A percentile compares a stretch with the other conserved stretches of the same genome.
Conservation (phyloP, 2,329 filamentous ascomycete species). For the Alternaria burnsii region DNA sequence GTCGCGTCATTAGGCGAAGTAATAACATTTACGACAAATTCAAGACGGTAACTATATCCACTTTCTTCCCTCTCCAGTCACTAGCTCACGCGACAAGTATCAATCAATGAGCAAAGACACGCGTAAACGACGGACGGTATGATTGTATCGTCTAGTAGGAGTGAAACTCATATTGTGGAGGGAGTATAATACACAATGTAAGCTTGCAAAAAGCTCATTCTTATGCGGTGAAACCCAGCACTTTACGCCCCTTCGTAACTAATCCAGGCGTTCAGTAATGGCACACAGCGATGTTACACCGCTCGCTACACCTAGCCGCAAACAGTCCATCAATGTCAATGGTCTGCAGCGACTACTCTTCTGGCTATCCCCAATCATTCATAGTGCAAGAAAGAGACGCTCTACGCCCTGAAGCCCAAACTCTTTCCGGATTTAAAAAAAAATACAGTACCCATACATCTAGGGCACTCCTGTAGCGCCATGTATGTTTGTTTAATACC, state of each 20-base stretch:
- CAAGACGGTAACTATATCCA: background rate
- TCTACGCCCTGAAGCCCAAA: background rate
- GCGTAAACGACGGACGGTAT: background rate
- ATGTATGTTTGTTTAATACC: background rate
- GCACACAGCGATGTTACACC: slow-evolving; percentile 5
- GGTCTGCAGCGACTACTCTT: background rate
- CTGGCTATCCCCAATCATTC: background rate
- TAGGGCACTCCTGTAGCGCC: background rate
- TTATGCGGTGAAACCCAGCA: background rate
- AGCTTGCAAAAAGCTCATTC: background rate
- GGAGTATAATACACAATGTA: background rate
- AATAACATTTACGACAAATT: background rate
- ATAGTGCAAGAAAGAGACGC: background rate
- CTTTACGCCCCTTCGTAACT: background rate
- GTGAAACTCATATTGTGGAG: background rate
- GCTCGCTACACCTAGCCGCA: slow-evolving; percentile 10
- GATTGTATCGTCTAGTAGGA: background rate
- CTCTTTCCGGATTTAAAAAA: background rate
- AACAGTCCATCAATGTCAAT: background rate
- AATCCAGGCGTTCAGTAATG: background rate
- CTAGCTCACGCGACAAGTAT: background rate
- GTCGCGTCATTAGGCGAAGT: slow-evolving; percentile 6
- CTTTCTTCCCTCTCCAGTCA: background rate
- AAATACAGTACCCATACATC: background rate
- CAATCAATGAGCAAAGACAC: background rate